A percentile compares a stretch with the other conserved stretches of the same genome.
These are phyloP conservation scores for Colletotrichum scovillei DNA, from an alignment of 2,329 filamentous ascomycete species.

Conservation along the genomic window DNA sequence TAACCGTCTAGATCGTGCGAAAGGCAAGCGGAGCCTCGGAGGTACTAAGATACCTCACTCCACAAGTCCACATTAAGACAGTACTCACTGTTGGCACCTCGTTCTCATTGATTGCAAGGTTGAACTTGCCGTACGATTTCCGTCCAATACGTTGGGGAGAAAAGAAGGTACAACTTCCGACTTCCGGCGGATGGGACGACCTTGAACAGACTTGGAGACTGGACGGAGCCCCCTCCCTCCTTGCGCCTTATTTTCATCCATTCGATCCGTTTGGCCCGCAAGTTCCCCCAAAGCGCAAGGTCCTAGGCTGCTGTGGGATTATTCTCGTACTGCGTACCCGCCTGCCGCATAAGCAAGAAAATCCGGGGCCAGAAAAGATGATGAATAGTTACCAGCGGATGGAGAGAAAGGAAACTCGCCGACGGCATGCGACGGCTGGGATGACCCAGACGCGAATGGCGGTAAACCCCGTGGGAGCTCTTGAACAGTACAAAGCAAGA, in stretches of 20 bases:
- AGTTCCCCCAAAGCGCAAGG: not conserved
- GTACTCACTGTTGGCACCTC: not conserved
- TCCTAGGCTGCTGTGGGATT: constrained; percentile 12
- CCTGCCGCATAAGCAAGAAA: constrained; percentile 15
- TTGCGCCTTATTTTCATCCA: constrained; percentile 14
- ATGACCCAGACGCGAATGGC: constrained; percentile 12
- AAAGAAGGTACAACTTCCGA: constrained; percentile 19
- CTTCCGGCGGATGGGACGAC: constrained; percentile 24
- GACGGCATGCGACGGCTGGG: not conserved
- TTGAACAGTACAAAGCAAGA: not conserved
- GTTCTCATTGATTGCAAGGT: not conserved
- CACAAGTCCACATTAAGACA: not conserved
- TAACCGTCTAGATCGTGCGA: not conserved
- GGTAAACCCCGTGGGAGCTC: constrained; percentile 1
- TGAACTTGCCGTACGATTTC: not conserved
- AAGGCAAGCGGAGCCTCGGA: not conserved
- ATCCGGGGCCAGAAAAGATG: not conserved
- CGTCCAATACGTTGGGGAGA: not conserved
- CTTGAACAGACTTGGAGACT: not conserved
- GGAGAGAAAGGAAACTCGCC: not conserved
- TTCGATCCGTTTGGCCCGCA: constrained; percentile 23
- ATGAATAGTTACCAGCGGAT: not conserved
- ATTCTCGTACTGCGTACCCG: not conserved
- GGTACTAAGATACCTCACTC: not conserved
- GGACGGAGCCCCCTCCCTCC: not conserved